Conservation (phyloP, 768 basidiomycete species). For the Artomyces pyxidatus region DNA sequence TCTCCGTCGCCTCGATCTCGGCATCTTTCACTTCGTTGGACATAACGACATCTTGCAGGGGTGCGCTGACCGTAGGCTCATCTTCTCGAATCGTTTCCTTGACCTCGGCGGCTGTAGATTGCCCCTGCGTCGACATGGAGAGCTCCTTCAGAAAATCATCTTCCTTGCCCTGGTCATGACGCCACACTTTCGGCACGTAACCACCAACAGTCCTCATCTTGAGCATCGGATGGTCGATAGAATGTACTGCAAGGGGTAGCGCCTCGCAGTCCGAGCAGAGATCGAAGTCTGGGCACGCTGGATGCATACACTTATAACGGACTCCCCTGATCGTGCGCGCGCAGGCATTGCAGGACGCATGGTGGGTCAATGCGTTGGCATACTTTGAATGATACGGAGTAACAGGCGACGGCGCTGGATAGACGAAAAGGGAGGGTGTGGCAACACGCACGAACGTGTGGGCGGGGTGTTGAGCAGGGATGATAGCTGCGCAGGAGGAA, state of each 20-base stretch:
- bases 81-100: too few species aligned
- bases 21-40: too few species aligned
- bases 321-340: constrained; percentile 43
- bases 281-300: constrained; percentile 72
- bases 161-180: constrained; percentile 17
- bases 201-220: constrained; percentile 57
- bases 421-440: constrained; percentile 44
- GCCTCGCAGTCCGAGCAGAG: constrained; percentile 76
- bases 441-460: constrained; percentile 66
- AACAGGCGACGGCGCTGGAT: constrained; percentile 29
- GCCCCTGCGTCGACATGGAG: too few species aligned
- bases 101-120: too few species aligned
- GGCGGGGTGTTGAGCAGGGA: constrained; percentile 61
- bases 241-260: constrained; percentile 70
- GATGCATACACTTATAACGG: constrained; percentile 84
- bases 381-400: background rate
- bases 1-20: too few species aligned
- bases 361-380: constrained; percentile 27
- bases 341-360: constrained; percentile 61
- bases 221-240: constrained; percentile 58
- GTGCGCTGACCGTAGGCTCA: too few species aligned
- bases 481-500: constrained; percentile 62
- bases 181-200: constrained; percentile 34
- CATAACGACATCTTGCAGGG: too few species aligned
- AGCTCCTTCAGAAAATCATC: background rate